Base-by-base conservation (phyloP, 2,329 filamentous ascomycete species). In the Diaporthe helianthi region DNA sequence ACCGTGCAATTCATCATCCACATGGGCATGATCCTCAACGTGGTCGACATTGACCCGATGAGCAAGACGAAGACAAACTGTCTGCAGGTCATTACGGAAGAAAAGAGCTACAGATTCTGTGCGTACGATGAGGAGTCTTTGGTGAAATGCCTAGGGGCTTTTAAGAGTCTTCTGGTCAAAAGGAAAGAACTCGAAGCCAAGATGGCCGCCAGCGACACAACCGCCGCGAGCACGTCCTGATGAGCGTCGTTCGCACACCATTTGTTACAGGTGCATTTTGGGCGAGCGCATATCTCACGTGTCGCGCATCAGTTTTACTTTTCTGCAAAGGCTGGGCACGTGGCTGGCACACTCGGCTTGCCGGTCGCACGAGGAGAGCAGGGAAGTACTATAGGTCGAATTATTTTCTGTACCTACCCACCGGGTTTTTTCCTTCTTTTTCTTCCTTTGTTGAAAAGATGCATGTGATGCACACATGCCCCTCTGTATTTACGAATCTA, bases 51-150 rank as follows among this genome's bases (percentile, higher is more conserved):
- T 67, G 93, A 98, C 74, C 91, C 94, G 0, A 83, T 97, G 72
- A 95, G 92, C 75, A 91, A 87, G 76, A 96, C 90, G 74, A 98
- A 97, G 82, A 87, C 86, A 55, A 90, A 92, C 77, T 98, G 96
- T 79, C 85, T 98, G 78, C 95, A 98, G 80, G 87, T 98, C 75
- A 97, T 99, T 76, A 93, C 92, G 44, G 95, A 98, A 75, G 95
- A 98, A 77, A 96, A 93, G 81, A 92, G 87, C 67, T 93, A 91
- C 75, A 87, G 90, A 36, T 92, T 96, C 73, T 93, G 91, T 76
- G 89, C 94, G 0, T 84, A 88, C 24, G 90, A 93, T 75, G 96
- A 99, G 78, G 93, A 98, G 75, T 85, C 87, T 1, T 83, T 98
- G 68, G 90, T 94, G 47, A 91, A 91, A 73, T 97, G 93, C 82